Conservation (phyloP, 1,284 basidiomycete genomes). For the Phylloboletellus chloephorus region DNA sequence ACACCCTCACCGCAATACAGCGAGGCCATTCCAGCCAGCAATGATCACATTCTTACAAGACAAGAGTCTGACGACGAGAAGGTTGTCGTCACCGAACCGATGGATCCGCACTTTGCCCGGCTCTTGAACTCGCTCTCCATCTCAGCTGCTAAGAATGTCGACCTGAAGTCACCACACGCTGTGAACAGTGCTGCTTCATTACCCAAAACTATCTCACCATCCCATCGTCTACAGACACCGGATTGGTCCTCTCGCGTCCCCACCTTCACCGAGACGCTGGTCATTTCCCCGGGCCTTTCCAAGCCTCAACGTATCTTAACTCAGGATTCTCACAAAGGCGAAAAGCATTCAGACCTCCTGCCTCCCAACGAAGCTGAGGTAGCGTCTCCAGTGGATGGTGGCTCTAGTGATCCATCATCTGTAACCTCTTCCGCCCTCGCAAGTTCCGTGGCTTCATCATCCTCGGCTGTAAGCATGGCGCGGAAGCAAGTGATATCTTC, state of each 20-base stretch:
- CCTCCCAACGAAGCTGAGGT: conserved; percentile 15
- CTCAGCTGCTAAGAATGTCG: conserved; percentile 43
- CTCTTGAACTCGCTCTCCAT: conserved; percentile 57
- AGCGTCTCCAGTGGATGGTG: conserved; percentile 21
- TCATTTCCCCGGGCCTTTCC: conserved; percentile 8
- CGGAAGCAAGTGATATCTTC: conserved; percentile 27
- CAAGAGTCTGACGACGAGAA: conserved; percentile 28
- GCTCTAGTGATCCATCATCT: conserved; percentile 13
- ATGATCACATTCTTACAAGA: conserved; percentile 17
- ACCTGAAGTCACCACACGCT: conserved; percentile 8
- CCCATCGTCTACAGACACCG: conserved; percentile 19
- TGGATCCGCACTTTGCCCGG: conserved; percentile 68
- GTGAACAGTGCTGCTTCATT: conserved; percentile 6
- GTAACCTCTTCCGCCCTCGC: conserved; percentile 4
- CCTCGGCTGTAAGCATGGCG: conserved; percentile 8
- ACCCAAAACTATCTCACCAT: conserved; percentile 9
- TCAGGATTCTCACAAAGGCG: conserved; percentile 9
- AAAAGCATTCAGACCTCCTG: conserved; percentile 12
- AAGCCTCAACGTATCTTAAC: conserved; percentile 6
- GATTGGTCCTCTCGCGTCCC: conserved; percentile 34
- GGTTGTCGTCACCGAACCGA: conserved; percentile 20
- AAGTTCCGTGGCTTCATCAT: conserved; percentile 7
- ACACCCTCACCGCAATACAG: conserved; percentile 59
- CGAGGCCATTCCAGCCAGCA: conserved; percentile 29
- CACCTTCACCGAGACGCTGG: conserved; percentile 14